Conservation (phyloP, 2,329 filamentous ascomycete genomes). For the Elsinoe necatrix region DNA sequence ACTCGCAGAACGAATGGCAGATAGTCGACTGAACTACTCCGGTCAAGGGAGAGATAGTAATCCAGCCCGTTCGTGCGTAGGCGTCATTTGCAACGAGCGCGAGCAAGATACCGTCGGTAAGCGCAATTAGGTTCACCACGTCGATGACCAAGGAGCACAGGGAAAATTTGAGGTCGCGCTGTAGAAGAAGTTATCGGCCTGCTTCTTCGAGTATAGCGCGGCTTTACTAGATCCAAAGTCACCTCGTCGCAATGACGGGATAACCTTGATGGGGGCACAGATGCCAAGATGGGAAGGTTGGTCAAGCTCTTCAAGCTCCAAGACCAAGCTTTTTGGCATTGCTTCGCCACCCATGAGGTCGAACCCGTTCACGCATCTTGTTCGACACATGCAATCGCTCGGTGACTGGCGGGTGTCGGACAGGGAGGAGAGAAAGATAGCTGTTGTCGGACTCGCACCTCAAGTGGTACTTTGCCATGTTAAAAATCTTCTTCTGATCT, state of each 20-base stretch:
- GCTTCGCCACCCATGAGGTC: slow-evolving; percentile 6
- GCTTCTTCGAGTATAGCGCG: neutral
- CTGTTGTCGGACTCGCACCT: too few relatives aligned
- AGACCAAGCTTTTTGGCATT: slow-evolving; percentile 11
- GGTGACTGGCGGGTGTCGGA: too few relatives aligned
- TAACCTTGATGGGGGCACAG: neutral
- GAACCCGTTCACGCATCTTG: too few relatives aligned
- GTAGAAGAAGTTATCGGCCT: neutral
- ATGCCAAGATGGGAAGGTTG: slow-evolving; percentile 13
- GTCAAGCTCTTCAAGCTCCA: slow-evolving; percentile 6
- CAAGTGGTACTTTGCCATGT: too few relatives aligned
- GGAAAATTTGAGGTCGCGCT: neutral
- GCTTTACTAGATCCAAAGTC: neutral
- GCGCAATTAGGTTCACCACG: neutral
- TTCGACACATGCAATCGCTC: neutral
- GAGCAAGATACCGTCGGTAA: neutral
- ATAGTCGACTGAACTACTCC: neutral
- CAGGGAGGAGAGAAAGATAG: too few relatives aligned
- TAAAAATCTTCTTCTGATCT: too few relatives aligned
- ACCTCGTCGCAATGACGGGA: neutral
- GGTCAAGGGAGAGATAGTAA: neutral
- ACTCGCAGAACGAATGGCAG: slow-evolving; percentile 8
- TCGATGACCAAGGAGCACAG: neutral
- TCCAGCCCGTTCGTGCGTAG: neutral
- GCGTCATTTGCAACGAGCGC: neutral